Percentiles rank a stretch among this genome's conserved stretches.
These are phyloP conservation scores for Catharanthus roseus DNA, from an alignment of 257 asterid species.

Conservation along the genomic window DNA sequence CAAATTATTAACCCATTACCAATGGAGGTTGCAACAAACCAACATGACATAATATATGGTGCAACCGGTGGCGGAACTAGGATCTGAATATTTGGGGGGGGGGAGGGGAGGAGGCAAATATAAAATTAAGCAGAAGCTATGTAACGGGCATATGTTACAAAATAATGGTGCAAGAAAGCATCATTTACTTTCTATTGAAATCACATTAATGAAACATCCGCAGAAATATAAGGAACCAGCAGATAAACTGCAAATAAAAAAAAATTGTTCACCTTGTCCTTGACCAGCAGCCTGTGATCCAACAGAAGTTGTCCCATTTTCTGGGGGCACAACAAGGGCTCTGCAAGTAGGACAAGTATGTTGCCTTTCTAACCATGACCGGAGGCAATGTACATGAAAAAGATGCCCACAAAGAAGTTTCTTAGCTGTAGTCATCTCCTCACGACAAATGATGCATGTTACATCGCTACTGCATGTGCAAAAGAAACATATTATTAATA, in stretches of 20 bases:
- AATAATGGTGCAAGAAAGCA: neutral
- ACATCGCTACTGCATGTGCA: constrained; percentile 60
- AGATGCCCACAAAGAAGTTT: constrained; percentile 91
- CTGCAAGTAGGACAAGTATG: constrained; percentile 96
- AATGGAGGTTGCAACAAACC: neutral
- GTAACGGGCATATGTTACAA: neutral
- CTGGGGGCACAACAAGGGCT: constrained; percentile 89
- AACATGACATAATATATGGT: neutral
- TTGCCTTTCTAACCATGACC: constrained; percentile 95
- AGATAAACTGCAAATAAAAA: neutral
- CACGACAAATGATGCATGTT: constrained; percentile 95
- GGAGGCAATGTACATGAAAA: constrained; percentile 91
- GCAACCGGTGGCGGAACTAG: no score
- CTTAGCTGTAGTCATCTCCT: constrained; percentile 95
- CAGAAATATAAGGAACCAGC: neutral
- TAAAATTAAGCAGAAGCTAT: neutral
- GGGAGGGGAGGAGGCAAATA: neutral
- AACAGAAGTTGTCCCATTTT: constrained; percentile 45
- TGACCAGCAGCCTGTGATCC: constrained; percentile 44
- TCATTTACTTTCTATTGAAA: neutral
- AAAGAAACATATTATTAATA: constrained; percentile 5
- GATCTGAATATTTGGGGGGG: no score
- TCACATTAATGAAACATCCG: neutral
- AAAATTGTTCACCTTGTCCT: constrained; percentile 53
- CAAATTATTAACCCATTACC: constrained; percentile 17